Percentiles rank a stretch among this genome's conserved stretches.
These are phyloP conservation scores for Chlorella vulgaris DNA, from an alignment of 139 green algal species.

Conservation along the genomic window DNA sequence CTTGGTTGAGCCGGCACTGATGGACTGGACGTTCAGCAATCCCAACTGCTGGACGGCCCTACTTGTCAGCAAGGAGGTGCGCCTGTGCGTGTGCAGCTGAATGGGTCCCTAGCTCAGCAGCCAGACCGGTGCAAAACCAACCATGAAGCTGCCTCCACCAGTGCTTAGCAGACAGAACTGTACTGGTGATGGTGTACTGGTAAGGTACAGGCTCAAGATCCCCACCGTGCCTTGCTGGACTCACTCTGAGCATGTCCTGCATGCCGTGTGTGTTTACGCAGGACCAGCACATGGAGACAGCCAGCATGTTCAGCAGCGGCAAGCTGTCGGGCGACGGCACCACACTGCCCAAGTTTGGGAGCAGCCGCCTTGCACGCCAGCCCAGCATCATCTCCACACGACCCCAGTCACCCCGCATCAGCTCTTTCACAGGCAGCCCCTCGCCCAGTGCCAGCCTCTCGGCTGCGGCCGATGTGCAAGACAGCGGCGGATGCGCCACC, in stretches of 20 bases:
- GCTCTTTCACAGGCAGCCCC: too few relatives aligned
- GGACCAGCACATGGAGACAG: background rate
- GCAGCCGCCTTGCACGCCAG: background rate
- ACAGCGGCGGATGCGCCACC: too few relatives aligned
- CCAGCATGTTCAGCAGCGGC: background rate
- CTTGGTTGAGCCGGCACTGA: conserved; percentile 30
- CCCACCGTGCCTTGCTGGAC: too few relatives aligned
- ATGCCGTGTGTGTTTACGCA: background rate
- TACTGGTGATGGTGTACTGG: too few relatives aligned
- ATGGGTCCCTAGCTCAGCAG: background rate
- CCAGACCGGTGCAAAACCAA: too few relatives aligned
- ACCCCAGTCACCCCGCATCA: background rate
- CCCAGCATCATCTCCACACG: background rate
- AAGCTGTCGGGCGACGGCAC: background rate
- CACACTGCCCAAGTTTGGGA: background rate
- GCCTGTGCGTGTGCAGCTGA: background rate
- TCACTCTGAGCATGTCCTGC: too few relatives aligned
- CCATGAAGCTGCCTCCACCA: too few relatives aligned
- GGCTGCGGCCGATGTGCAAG: too few relatives aligned
- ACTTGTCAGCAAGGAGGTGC: conserved; percentile 1
- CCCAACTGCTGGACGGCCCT: conserved; percentile 26
- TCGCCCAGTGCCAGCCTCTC: too few relatives aligned
- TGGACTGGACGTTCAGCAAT: conserved; percentile 29
- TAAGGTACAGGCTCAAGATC: too few relatives aligned
- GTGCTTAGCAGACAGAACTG: too few relatives aligned